These are phyloP conservation scores for Teratosphaeria pseudoeucalypti DNA, from an alignment of 2,329 filamentous ascomycete species.

Conservation along the genomic window DNA sequence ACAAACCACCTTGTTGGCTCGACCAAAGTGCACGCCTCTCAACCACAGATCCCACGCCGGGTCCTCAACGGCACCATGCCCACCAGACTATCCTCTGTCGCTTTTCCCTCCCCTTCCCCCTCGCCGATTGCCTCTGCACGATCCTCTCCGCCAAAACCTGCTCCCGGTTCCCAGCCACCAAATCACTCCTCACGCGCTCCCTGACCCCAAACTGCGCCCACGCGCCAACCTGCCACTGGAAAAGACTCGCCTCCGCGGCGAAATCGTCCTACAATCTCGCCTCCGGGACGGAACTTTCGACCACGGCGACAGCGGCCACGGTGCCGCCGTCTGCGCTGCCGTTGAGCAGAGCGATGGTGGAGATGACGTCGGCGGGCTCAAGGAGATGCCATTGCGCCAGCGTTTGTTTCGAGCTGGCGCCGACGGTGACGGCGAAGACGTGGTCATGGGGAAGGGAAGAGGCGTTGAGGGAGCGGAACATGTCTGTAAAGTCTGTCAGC, in stretches of 20 bases:
- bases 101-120: background rate
- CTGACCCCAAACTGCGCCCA: background rate
- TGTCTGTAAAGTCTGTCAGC: slow-evolving; percentile 38
- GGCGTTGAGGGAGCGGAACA: slow-evolving; percentile 68
- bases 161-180: background rate
- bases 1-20: background rate
- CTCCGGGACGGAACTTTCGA: slow-evolving; percentile 12
- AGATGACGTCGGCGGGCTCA: slow-evolving; percentile 77
- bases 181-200: background rate
- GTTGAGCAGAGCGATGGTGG: slow-evolving; percentile 25
- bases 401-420: slow-evolving; percentile 84
- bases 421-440: slow-evolving; percentile 85
- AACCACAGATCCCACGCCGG: background rate
- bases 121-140: background rate
- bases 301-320: slow-evolving; percentile 20
- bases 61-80: background rate
- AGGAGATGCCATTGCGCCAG: slow-evolving; percentile 82
- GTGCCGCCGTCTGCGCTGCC: slow-evolving; percentile 21
- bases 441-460: slow-evolving; percentile 50
- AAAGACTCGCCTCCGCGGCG: background rate
- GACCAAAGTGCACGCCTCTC: background rate
- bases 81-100: background rate
- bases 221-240: background rate
- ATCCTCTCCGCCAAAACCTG: background rate
- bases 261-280: slow-evolving; percentile 2